These are phyloP conservation scores for Trichoderma koningii DNA, from an alignment of 2,329 filamentous ascomycete genomes.

Conservation along the genomic window DNA sequence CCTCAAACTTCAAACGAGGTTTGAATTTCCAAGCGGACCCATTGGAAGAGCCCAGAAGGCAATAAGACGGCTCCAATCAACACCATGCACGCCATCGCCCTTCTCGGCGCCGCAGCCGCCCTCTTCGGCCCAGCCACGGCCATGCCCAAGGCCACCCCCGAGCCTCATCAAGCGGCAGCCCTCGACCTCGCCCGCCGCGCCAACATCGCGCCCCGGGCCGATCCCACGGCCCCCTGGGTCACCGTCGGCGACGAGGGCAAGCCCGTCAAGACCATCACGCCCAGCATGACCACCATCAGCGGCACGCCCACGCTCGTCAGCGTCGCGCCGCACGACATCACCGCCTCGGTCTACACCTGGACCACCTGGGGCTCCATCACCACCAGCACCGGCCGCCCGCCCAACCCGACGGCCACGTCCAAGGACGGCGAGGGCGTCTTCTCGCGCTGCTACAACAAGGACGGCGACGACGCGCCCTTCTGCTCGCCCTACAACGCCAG, in stretches of 20 bases:
- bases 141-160: conserved; percentile 33
- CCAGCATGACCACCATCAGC: conserved; percentile 48
- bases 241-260: conserved; percentile 51
- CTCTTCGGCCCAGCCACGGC: conserved; percentile 36
- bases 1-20: neutral
- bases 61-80: neutral
- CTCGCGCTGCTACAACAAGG: conserved; percentile 50
- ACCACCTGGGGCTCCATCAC: conserved; percentile 42
- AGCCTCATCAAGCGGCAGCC: conserved; percentile 25
- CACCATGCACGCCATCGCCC: conserved; percentile 39
- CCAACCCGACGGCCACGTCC: conserved; percentile 48
- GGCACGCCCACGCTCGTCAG: conserved; percentile 46
- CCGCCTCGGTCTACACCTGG: conserved; percentile 47
- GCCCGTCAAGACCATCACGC: conserved; percentile 52
- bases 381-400: conserved; percentile 48
- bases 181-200: conserved; percentile 28
- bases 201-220: conserved; percentile 17
- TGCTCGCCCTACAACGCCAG: conserved; percentile 51
- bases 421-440: conserved; percentile 52
- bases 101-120: conserved; percentile 36
- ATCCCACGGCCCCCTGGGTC: conserved; percentile 50
- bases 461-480: conserved; percentile 53
- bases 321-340: conserved; percentile 50
- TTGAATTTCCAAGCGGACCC: neutral
- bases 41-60: neutral